phyloP scores from a whole-genome alignment of 495 filamentous ascomycete genomes.

The Cercophora samala region DNA sequence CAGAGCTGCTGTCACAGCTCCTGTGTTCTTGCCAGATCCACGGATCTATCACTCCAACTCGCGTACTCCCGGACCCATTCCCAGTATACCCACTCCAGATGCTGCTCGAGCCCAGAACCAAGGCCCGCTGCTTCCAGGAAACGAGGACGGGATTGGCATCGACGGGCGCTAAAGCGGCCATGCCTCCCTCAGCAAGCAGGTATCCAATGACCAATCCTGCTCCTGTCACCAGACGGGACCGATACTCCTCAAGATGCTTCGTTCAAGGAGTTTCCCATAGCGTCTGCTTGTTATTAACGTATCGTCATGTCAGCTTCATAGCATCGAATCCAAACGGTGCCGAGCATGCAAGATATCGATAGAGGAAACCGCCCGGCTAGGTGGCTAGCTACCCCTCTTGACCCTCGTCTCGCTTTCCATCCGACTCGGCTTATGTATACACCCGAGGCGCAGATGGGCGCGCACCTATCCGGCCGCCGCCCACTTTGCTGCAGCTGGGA shows the following conservation, averaged over 20 bases:
- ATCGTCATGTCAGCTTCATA: background rate
- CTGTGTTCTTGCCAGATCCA: conserved; percentile 13
- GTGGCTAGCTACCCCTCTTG: background rate
- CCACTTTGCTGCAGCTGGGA: background rate
- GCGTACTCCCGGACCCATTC: conserved; percentile 6
- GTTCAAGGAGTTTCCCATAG: background rate
- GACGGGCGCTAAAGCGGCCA: conserved; percentile 17
- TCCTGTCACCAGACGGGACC: background rate
- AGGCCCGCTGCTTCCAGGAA: conserved; percentile 17
- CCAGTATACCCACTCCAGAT: conserved; percentile 3
- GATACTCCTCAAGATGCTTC: background rate
- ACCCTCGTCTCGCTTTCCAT: conserved; percentile 1
- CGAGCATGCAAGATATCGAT: conserved; percentile 5
- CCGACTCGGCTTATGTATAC: conserved; percentile 2
- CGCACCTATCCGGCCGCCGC: background rate
- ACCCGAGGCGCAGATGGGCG: conserved; percentile 1
- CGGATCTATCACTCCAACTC: conserved; percentile 16
- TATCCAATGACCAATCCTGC: background rate
- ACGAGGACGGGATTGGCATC: conserved; percentile 7
- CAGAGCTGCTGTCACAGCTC: background rate
- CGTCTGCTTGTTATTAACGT: background rate
- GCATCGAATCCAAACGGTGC: background rate
- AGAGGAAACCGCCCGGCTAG: background rate
- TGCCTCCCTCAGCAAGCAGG: background rate
- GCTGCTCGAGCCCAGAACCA: conserved; percentile 22